Conservation (phyloP, 768 basidiomycete species). For the Termitomyces sp. region DNA sequence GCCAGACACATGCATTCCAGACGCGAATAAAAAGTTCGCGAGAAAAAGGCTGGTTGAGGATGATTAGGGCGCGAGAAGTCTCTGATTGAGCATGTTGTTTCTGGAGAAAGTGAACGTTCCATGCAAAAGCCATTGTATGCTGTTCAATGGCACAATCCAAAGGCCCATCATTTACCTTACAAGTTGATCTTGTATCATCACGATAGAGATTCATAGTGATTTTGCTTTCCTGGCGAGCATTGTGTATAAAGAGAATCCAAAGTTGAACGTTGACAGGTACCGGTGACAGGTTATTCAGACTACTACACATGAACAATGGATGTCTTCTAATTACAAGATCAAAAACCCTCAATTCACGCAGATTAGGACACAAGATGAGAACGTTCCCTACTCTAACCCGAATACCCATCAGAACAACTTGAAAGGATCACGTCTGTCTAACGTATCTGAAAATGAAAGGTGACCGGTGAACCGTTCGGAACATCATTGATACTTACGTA, state of each 20-base stretch:
- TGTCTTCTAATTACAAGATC: not conserved
- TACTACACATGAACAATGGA: not conserved
- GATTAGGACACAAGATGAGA: not conserved
- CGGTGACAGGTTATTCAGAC: no score
- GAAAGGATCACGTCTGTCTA: not conserved
- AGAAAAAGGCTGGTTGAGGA: constrained; percentile 89
- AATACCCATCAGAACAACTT: not conserved
- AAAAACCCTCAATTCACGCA: not conserved
- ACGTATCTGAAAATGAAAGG: constrained; percentile 10
- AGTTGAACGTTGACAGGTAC: not conserved
- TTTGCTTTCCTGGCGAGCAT: not conserved
- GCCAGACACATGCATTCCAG: constrained; percentile 48
- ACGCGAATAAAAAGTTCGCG: constrained; percentile 51
- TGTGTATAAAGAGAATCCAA: not conserved
- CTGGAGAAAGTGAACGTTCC: constrained; percentile 38
- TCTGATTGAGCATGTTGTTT: not conserved
- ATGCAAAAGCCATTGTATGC: constrained; percentile 15
- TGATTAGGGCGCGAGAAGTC: constrained; percentile 54
- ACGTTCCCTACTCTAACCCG: not conserved
- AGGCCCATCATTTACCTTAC: not conserved
- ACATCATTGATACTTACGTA: constrained; percentile 51
- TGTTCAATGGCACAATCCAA: not conserved
- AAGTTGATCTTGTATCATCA: not conserved
- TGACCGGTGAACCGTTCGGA: not conserved
- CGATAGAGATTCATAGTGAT: no score